A percentile compares a stretch with the other conserved stretches of the same genome.
Conservation (phyloP, 257 asterid species). For the Mentha longifolia region DNA sequence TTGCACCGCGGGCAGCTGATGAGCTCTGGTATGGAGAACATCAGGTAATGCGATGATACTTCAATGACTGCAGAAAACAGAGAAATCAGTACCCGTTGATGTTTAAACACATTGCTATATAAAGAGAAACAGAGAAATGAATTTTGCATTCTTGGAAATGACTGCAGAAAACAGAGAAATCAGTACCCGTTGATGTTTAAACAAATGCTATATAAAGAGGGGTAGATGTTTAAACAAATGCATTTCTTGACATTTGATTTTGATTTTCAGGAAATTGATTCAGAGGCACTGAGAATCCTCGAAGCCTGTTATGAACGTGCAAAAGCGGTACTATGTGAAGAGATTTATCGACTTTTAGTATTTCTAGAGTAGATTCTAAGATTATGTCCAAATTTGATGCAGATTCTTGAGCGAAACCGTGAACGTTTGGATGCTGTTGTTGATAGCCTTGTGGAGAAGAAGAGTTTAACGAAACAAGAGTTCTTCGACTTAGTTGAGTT, state of each 20-base stretch:
- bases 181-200: background rate
- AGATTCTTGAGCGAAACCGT: slow-evolving; percentile 75
- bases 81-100: too few species aligned
- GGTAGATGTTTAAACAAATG: slow-evolving; percentile 41
- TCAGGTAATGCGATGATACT: slow-evolving; percentile 57
- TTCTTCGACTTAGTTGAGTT: too few species aligned
- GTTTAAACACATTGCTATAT: too few species aligned
- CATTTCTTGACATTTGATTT: background rate
- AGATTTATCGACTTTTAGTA: background rate
- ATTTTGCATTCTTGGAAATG: too few species aligned
- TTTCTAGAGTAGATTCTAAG: slow-evolving; percentile 12
- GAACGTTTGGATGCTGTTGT: too few species aligned
- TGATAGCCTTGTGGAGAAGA: too few species aligned
- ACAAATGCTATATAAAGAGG: too few species aligned
- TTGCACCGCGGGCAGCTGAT: slow-evolving; percentile 99
- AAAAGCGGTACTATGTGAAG: slow-evolving; percentile 58
- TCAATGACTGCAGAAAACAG: background rate
- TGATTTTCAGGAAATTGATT: slow-evolving; percentile 69
- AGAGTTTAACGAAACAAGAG: too few species aligned
- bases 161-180: too few species aligned
- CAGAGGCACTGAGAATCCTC: slow-evolving; percentile 71
- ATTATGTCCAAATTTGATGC: slow-evolving; percentile 23
- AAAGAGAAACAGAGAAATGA: too few species aligned
- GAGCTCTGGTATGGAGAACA: slow-evolving; percentile 85
- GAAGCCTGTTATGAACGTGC: slow-evolving; percentile 75